Base-by-base conservation (phyloP, 2,329 filamentous ascomycete species). In the Aspergillus sp. region DNA sequence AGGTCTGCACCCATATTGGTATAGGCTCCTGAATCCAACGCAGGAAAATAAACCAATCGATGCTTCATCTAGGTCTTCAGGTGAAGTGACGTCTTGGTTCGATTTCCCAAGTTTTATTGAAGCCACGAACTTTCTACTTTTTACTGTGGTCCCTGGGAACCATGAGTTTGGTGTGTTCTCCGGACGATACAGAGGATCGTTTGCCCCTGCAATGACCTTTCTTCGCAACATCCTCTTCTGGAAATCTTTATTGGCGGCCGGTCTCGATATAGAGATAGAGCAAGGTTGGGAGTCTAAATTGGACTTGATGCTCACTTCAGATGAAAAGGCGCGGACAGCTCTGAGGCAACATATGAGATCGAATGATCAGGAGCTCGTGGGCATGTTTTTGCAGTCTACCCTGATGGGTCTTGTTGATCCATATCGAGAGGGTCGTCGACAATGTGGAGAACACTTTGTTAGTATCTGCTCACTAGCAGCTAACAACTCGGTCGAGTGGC, bases 251-350 rank as follows among this genome's bases (percentile, higher is more conserved):
- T 66, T 65, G 15, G 69, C 75, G 12, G 76, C 77, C 12, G 68
- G 72, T 1, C 74, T 81, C 13, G 69, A 72, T 3, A 71, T 82
- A 22, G 81, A 83, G 9, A 72, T 91, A 22, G 89, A 93, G 64
- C 86, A 89, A 45, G 90, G 93, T 61, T 98, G 95, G 95, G 89
- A 92, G 69, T 82, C 87, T 45, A 88, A 89, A 63, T 79, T 98
- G 2, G 89, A 93, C 63, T 84, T 86, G 1, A 81, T 89, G 6
- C 80, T 95, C 30, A 83, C 86, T 41, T 89, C 88, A 5, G 89
- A 93, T 66, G 81, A 88, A 57, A 77, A 81, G 45, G 85, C 85
- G 11, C 83, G 90, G 41, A 73, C 81, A 24, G 80, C 81, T 67
- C 89, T 57, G 66, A 74, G 54, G 71, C 66, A 42, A 24, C 71